A percentile compares a stretch with the other conserved stretches of the same genome.
Conservation (phyloP, 1,139 yeast species). For the Casaregolazyma lundiana region DNA sequence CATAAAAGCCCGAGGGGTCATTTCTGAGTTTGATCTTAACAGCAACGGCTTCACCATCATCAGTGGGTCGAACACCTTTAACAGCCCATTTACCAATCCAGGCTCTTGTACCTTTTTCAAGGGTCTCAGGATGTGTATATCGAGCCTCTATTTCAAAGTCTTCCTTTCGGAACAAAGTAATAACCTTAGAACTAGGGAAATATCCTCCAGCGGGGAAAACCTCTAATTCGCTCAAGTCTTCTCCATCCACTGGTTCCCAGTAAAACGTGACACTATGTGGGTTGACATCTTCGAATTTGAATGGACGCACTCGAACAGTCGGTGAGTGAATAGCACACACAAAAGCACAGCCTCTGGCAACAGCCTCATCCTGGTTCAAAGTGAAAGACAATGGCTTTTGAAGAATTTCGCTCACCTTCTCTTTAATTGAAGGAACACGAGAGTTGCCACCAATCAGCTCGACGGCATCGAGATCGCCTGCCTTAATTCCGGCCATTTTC, state of each 20-base stretch:
- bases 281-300: conserved; percentile 95
- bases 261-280: conserved; percentile 87
- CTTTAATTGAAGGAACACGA: conserved; percentile 92
- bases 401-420: conserved; percentile 71
- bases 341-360: conserved; percentile 98
- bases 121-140: conserved; percentile 69
- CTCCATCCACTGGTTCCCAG: conserved; percentile 93
- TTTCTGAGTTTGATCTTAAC: conserved; percentile 93
- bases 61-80: conserved; percentile 76
- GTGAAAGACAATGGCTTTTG: conserved; percentile 89
- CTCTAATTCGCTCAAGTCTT: conserved; percentile 85
- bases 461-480: conserved; percentile 76
- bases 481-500: conserved; percentile 67
- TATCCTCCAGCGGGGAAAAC: conserved; percentile 93
- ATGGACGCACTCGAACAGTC: conserved; percentile 96
- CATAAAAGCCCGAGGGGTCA: conserved; percentile 94
- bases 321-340: conserved; percentile 99
- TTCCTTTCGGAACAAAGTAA: conserved; percentile 86
- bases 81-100: conserved; percentile 80
- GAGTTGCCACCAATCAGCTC: conserved; percentile 98
- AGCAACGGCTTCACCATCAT: conserved; percentile 74
- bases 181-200: conserved; percentile 93
- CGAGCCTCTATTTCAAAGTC: conserved; percentile 85
- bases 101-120: conserved; percentile 64
- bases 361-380: conserved; percentile 98